phyloP scores from a whole-genome alignment of 495 filamentous ascomycete genomes.

The Geopyxis carbonaria region DNA sequence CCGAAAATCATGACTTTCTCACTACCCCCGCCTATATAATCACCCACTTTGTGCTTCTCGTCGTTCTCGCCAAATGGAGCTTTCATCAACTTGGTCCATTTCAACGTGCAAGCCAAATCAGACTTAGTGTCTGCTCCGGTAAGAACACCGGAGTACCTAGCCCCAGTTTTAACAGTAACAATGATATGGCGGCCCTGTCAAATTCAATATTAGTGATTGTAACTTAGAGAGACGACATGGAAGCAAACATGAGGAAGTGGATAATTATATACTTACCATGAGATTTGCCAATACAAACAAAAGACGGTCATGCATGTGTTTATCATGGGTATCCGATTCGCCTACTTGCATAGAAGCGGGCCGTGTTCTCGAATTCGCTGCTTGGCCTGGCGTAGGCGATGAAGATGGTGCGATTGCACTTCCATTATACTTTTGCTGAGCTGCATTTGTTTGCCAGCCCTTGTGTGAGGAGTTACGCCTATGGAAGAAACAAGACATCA shows the following conservation, averaged over 20 bases:
- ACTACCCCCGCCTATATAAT: constrained; percentile 43
- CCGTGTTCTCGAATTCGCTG: constrained; percentile 26
- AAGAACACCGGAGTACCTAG: constrained; percentile 58
- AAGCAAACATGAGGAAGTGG: neutral
- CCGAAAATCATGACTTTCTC: constrained; percentile 66
- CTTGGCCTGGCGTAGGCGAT: constrained; percentile 28
- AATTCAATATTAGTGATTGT: neutral
- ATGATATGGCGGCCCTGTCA: constrained; percentile 48
- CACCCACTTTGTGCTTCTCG: constrained; percentile 38
- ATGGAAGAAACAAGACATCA: no score
- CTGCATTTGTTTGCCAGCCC: constrained; percentile 19
- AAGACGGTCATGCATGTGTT: constrained; percentile 47
- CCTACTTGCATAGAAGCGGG: constrained; percentile 21
- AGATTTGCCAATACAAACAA: constrained; percentile 45
- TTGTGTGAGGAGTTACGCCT: constrained; percentile 21
- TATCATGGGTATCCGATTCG: constrained; percentile 42
- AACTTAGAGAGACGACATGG: neutral
- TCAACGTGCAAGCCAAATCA: constrained; percentile 50
- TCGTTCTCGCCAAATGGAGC: constrained; percentile 31
- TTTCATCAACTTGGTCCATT: constrained; percentile 61
- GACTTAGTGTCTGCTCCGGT: constrained; percentile 42
- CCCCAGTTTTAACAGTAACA: constrained; percentile 51
- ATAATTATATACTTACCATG: constrained; percentile 34
- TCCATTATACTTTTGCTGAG: constrained; percentile 21
- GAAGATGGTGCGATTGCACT: constrained; percentile 15